These are phyloP conservation scores for Pelargonium cotyledonis DNA, from an alignment of 441 rosid species.

Conservation along the genomic window DNA sequence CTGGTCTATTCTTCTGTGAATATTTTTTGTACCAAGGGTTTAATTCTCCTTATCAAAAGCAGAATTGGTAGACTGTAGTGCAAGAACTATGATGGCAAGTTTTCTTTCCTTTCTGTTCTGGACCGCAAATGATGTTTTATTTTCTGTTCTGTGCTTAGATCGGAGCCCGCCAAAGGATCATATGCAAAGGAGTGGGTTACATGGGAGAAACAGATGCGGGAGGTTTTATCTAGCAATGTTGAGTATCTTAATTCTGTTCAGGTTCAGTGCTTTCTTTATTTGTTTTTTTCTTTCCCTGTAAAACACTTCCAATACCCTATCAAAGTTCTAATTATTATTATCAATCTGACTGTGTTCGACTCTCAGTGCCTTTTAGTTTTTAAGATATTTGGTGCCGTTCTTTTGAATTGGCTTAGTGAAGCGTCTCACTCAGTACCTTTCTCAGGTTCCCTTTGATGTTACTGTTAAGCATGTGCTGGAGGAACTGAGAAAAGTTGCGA, in stretches of 20 bases:
- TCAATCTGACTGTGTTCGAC: not conserved
- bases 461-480: slow-evolving; percentile 65
- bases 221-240: slow-evolving; percentile 38
- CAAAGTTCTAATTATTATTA: not conserved
- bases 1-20: no score
- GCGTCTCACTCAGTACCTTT: not conserved
- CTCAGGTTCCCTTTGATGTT: slow-evolving; percentile 72
- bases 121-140: not conserved
- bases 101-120: not conserved
- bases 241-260: slow-evolving; percentile 68
- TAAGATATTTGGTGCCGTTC: slow-evolving; percentile 1
- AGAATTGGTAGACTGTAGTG: slow-evolving; percentile 4
- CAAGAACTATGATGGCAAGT: not conserved
- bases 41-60: not conserved
- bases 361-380: not conserved
- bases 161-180: slow-evolving; percentile 75
- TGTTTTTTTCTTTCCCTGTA: not conserved
- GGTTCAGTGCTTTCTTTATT: slow-evolving; percentile 26
- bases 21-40: slow-evolving; percentile 3
- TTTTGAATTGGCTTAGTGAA: not conserved
- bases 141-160: slow-evolving; percentile 35
- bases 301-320: not conserved
- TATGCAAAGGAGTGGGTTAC: slow-evolving; percentile 67
- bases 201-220: slow-evolving; percentile 75
- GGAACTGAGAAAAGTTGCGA: slow-evolving; percentile 58